Evolutionary conservation across 352 stramenopile genomes (phyloP), one percentile per base, ranked within the genome.

Genomic region (Phytopythium aichiense): DNA sequence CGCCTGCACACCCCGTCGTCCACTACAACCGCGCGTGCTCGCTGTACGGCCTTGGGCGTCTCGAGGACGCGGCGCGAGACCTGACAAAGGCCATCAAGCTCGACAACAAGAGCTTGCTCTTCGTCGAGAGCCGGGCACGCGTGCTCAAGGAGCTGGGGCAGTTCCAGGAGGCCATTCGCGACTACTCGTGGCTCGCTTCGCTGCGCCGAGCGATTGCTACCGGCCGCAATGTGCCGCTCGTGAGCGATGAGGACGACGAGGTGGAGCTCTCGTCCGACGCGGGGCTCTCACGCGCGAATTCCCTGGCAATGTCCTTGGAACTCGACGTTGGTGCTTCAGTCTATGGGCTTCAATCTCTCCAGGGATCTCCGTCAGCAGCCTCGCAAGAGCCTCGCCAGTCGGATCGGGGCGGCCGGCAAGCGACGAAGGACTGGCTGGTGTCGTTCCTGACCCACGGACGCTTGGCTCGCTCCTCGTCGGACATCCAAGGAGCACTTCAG

Each of bases 1-100:
- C 88, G 31, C 76, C 79, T 0, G 70, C 74, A 22, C 65, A 64
- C 22, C 69, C 70, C 5, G 63, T 64, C 45, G 59, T 72, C 28
- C 73, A 81, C 35, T 91, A 89, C 65, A 89, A 91, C 46, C 77
- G 79, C 42, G 74, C 76, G 38, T 91, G 82, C 51, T 70, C 82
- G 16, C 68, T 85, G 42, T 89, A 89, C 65, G 70, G 73, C 18
- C 48, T 86, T 12, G 66, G 67, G 0, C 64, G 67, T n/a, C 62
- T 77, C 22, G 72, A 77, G 11, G 74, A 87, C 22, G 78, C 82
- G 0, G 64, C 81, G 11, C 66, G 68, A 16, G 78, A 89, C 56
- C 77, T 91, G 46, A 79, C 67, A 2, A 81, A 84, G 22, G 82
- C 82, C 11, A 66, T 89, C 53, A 87, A 91, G 50, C 69, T 87